Percentiles rank a stretch among this genome's conserved stretches.
Conservation (phyloP, 2,329 filamentous ascomycete genomes). For the Endothia cerciana region DNA sequence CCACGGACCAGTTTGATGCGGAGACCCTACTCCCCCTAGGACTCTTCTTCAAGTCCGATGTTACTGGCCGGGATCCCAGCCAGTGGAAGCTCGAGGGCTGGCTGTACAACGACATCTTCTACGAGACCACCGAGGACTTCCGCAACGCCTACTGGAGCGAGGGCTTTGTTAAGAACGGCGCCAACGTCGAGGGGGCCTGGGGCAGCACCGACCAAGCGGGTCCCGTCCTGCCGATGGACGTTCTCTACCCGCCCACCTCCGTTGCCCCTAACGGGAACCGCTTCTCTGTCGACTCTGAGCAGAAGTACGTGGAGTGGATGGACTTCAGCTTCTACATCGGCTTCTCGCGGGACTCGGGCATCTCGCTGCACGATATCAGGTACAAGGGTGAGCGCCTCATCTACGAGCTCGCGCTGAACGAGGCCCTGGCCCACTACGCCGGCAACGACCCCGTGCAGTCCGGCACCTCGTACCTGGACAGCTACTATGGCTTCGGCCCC, state of each 20-base stretch:
- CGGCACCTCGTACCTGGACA: slow-evolving; percentile 51
- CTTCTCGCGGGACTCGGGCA: slow-evolving; percentile 51
- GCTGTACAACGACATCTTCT: slow-evolving; percentile 59
- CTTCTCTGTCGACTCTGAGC: slow-evolving; percentile 46
- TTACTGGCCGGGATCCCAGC: slow-evolving; percentile 54
- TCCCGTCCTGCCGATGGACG: slow-evolving; percentile 40
- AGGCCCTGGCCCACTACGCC: slow-evolving; percentile 58
- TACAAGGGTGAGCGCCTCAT: slow-evolving; percentile 59
- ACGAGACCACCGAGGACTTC: slow-evolving; percentile 53
- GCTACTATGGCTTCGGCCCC: slow-evolving; percentile 51
- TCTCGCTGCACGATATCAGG: slow-evolving; percentile 54
- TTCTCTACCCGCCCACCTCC: slow-evolving; percentile 42
- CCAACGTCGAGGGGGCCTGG: slow-evolving; percentile 54
- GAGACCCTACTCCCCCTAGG: slow-evolving; percentile 50
- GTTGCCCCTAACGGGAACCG: slow-evolving; percentile 45
- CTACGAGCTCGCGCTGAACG: slow-evolving; percentile 60
- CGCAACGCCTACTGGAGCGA: slow-evolving; percentile 46
- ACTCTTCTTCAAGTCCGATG: slow-evolving; percentile 48
- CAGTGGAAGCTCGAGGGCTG: slow-evolving; percentile 56
- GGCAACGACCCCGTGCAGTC: slow-evolving; percentile 51
- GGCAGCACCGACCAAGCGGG: slow-evolving; percentile 47
- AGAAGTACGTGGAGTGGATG: slow-evolving; percentile 56
- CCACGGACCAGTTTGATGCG: slow-evolving; percentile 45
- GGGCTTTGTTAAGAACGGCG: slow-evolving; percentile 50
- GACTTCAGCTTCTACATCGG: slow-evolving; percentile 56